These are phyloP conservation scores for Eimeria falciformis DNA, from an alignment of 169 alveolate genomes.

Conservation along the genomic window DNA sequence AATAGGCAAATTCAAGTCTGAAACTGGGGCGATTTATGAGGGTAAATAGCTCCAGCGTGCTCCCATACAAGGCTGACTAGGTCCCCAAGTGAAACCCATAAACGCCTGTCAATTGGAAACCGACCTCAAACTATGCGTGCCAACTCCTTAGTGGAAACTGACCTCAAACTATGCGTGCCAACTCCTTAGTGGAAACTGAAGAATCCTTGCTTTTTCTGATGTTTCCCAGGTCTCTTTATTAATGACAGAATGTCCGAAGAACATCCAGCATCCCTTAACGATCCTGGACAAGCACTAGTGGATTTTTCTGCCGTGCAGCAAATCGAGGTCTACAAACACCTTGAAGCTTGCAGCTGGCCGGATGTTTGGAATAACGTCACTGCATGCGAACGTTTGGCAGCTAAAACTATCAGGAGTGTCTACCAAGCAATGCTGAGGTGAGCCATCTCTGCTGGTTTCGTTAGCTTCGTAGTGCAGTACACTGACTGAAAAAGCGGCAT, in stretches of 20 bases:
- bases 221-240: conserved; percentile 38
- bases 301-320: conserved; percentile 66
- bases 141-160: no score
- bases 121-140: no score
- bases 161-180: no score
- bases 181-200: no score
- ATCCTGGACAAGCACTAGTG: conserved; percentile 36
- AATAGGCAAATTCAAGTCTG: conserved; percentile 51
- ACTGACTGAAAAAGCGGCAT: no score
- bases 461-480: no score
- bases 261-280: conserved; percentile 15
- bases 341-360: conserved; percentile 32
- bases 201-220: no score
- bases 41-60: conserved; percentile 10
- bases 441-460: background rate
- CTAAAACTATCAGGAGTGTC: conserved; percentile 42
- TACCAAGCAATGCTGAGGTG: conserved; percentile 54
- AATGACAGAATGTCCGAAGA: conserved; percentile 58
- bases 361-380: conserved; percentile 14
- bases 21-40: conserved; percentile 51
- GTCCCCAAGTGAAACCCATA: no score
- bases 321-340: conserved; percentile 33
- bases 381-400: conserved; percentile 65
- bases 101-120: no score
- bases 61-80: no score